A percentile compares a stretch with the other conserved stretches of the same genome.
Evolutionary conservation across 1,284 basidiomycete species (phyloP).

Genomic region (Vanrija pseudolonga): DNA sequence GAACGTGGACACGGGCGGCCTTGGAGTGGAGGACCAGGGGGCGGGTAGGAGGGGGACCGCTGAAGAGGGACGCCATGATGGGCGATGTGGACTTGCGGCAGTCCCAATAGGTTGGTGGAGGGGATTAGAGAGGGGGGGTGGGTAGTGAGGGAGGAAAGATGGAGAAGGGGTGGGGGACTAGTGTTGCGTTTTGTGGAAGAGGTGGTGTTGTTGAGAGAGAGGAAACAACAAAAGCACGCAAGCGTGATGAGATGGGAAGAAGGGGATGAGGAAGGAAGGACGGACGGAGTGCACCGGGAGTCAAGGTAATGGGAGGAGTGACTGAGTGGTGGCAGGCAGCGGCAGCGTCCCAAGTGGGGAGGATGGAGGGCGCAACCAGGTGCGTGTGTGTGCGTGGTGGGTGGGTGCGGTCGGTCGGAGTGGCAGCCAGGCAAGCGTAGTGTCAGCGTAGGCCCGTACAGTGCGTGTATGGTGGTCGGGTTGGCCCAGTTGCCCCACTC

Average conservation of each 20-base stretch:
- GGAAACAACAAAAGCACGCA: not conserved
- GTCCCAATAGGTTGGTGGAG: constrained; percentile 9
- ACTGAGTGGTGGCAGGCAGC: no score
- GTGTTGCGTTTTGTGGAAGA: not conserved
- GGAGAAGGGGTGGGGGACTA: constrained; percentile 2
- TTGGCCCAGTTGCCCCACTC: no score
- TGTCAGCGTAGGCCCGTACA: no score
- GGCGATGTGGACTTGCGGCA: constrained; percentile 18
- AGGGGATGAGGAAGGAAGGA: constrained; percentile 1
- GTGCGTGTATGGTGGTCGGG: no score
- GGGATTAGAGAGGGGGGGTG: not conserved
- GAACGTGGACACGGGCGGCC: constrained; percentile 61
- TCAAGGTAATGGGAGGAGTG: constrained; percentile 1
- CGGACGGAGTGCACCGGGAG: not conserved
- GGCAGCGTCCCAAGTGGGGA: no score
- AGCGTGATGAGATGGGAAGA: not conserved
- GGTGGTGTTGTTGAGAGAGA: no score
- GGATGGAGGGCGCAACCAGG: no score
- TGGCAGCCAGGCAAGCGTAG: no score
- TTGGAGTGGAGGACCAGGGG: constrained; percentile 50
- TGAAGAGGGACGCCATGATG: constrained; percentile 47
- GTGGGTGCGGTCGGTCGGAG: no score
- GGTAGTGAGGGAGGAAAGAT: not conserved
- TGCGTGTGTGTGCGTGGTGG: no score
- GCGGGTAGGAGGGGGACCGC: constrained; percentile 40